Conservation (phyloP, 306 rosid genomes). For the Vicia faba region DNA sequence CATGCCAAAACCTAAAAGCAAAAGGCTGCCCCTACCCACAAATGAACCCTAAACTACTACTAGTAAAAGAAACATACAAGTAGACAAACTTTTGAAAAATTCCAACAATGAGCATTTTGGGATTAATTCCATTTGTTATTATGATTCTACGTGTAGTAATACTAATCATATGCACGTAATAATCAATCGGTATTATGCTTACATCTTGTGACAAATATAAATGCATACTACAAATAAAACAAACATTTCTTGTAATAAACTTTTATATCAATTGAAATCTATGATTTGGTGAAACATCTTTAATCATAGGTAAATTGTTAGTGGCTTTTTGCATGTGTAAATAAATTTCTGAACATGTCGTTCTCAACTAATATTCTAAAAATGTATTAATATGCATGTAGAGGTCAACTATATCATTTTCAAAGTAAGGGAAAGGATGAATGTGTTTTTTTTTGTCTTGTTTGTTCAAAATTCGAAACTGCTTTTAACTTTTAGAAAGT, state of each 20-base stretch:
- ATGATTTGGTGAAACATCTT: constrained; percentile 33
- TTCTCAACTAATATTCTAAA: background rate
- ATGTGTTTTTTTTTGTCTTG: constrained; percentile 30
- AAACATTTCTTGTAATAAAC: background rate
- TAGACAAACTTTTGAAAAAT: background rate
- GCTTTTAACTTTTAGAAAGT: constrained; percentile 24
- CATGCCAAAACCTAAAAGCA: constrained; percentile 11
- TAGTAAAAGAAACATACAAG: background rate
- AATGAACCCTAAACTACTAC: background rate
- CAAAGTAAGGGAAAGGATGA: constrained; percentile 18
- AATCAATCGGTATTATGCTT: background rate
- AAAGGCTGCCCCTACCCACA: constrained; percentile 2
- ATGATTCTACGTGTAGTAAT: constrained; percentile 3
- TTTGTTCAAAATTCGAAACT: constrained; percentile 38
- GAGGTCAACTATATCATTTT: constrained; percentile 12
- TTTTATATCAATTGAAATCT: background rate
- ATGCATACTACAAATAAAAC: background rate
- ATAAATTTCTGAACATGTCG: constrained; percentile 13
- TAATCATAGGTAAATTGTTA: constrained; percentile 5
- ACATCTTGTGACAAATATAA: background rate
- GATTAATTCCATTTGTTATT: constrained; percentile 8
- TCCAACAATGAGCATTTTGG: background rate
- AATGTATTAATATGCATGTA: constrained; percentile 18
- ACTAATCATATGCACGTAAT: constrained; percentile 11
- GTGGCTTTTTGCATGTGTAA: background rate